Base-by-base conservation (phyloP, 2,329 filamentous ascomycete genomes). In the Blumeria graminis region DNA sequence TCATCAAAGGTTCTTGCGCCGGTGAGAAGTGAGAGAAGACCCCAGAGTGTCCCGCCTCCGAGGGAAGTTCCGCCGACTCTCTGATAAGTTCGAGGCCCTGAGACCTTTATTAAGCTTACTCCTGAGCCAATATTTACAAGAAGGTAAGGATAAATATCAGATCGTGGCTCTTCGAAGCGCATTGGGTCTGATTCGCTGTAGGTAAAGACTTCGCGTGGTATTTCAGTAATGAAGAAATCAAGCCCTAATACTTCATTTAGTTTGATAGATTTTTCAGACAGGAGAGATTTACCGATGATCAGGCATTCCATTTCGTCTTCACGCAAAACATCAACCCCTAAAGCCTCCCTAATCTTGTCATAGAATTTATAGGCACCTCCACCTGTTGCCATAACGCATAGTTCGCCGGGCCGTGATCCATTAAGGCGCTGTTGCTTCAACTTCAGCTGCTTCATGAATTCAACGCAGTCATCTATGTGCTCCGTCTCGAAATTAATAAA, bases 241-340 rank as follows among this genome's bases (percentile, higher is more conserved):
- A 98, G 80, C 11, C 90, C 88, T 87, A 63, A 59, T 35, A 36
- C 6, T 8, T 6, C 33, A 28, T 28, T 28, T 28, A 28, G 22
- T 28, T 28, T 28, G 16, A 18, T 28, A 55, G 16, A 18, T 9
- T 45, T 28, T 28, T 28, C 22, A 28, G 22, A 28, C 22, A 28
- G 22, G n/a, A 39, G 28, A 18, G 11, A 41, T 73, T 61, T 69
- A 88, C 86, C 88, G 65, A 92, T 92, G 61, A 98, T 98, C 58
- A 98, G 72, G 67, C 92, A 98, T 69, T 94, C 88, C 92, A 98
- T 98, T 71, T 98, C 92, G 65, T 98, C 92, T 69, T 96, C 92
- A 46, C 88, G 76, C 64, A 89, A 73, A 18, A 98, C 88, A 66
- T 95, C 84, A 1, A 94, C 86, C 13, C 85, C 85, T 55, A 98